Evolutionary conservation across 2,329 filamentous ascomycete species (phyloP), one percentile per base, ranked within the genome.

Genomic region (Xylaria sp.): DNA sequence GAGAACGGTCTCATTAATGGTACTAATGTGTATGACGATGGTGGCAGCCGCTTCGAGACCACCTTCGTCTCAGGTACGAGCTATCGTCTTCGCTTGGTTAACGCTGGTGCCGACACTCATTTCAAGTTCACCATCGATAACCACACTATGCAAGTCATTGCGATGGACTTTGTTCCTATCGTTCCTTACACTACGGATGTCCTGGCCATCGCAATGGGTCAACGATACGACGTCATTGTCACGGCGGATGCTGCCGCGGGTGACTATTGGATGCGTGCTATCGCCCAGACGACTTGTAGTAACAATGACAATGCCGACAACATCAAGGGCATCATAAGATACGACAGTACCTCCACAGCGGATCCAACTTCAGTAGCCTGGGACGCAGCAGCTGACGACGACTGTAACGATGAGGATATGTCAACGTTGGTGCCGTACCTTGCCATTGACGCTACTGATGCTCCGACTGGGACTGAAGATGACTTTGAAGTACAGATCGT

Each of bases 131-230:
- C 79, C 56, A 85, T 87, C 66, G 85, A 87, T 74, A 82, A 84
- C 46, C 88, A 90, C 76, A 82, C 74, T 1, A 78, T 91, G 73
- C 85, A 81, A 0, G 86, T 91, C 44, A 87, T 90, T 52, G 82
- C 83, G 0, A 81, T 78, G 15, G 89, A 89, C 66, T 78, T 90
- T 2, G 86, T 90, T 0, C 86, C 88, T 3, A 82, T 90, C 20
- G 72, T 82, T 46, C 88, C 88, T 0, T 90, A 86, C 68, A 77
- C 77, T 0, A 83, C 86, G 0, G 81, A 82, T 0, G 80, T 79
- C 23, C 59, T 89, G 3, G 79, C 80, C 32, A 70, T 65, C 13
- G 20, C 32, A 20, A 56, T 60, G 75, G 56, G 82, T 76, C 63
- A 78, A 79, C 68, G 76, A 7, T 73, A 73, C 28, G 72, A 73